Percentiles rank a stretch among this genome's conserved stretches.
Evolutionary conservation across 495 filamentous ascomycete genomes (phyloP).

Genomic region (Aspergillus conjunctus): DNA sequence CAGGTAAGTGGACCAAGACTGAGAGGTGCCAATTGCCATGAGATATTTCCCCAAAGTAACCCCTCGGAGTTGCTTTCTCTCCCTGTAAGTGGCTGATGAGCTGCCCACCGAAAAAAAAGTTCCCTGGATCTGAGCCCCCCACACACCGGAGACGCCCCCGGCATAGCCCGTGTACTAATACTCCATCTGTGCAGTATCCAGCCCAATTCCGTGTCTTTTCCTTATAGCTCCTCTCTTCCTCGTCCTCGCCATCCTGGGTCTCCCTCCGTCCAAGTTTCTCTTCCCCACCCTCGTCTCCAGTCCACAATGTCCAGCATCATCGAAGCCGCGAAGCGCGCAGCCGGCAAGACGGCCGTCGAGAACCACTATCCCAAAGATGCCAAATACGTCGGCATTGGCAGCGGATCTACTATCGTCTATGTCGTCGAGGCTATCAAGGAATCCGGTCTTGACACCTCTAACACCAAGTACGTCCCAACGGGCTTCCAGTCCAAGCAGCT

Average conservation of each 20-base stretch:
- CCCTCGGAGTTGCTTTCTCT: conserved; percentile 7
- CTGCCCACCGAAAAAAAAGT: conserved; percentile 17
- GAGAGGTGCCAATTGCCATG: conserved; percentile 17
- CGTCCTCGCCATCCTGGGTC: conserved; percentile 19
- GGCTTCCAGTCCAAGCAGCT: conserved; percentile 86
- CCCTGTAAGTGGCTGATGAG: conserved; percentile 19
- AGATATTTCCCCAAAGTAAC: conserved; percentile 9
- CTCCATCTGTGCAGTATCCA: conserved; percentile 15
- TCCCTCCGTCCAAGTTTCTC: conserved; percentile 20
- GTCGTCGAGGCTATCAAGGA: conserved; percentile 92
- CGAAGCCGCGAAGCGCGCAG: conserved; percentile 82
- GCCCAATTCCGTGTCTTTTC: conserved; percentile 17
- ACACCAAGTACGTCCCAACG: conserved; percentile 84
- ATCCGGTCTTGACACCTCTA: conserved; percentile 58
- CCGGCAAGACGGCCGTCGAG: conserved; percentile 78
- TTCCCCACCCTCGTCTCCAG: conserved; percentile 23
- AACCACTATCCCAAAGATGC: conserved; percentile 77
- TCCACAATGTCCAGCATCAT: conserved; percentile 50
- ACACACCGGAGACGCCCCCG: conserved; percentile 17
- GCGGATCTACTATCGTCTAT: conserved; percentile 90
- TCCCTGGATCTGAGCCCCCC: conserved; percentile 13
- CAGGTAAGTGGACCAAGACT: conserved; percentile 1
- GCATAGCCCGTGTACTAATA: conserved; percentile 20
- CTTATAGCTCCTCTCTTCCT: conserved; percentile 17
- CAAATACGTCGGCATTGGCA: conserved; percentile 87